phyloP scores from a whole-genome alignment of 2,329 filamentous ascomycete genomes.

The Onygenales sp. region DNA sequence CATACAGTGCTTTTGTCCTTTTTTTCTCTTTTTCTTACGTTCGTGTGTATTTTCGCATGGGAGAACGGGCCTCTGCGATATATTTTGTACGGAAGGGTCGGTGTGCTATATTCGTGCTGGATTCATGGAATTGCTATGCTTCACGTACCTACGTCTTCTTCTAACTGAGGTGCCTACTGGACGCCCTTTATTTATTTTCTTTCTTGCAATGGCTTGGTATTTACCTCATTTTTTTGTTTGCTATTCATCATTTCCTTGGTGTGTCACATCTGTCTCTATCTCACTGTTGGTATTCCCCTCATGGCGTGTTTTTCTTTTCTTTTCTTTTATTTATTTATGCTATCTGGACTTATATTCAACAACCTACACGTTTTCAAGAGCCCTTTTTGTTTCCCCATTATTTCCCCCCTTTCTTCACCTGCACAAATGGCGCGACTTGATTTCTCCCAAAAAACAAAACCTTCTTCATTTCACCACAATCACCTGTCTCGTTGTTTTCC shows the following conservation, averaged over 20 bases:
- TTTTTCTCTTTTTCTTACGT: conserved; percentile 1
- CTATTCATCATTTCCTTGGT: conserved; percentile 1
- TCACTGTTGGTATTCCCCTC: conserved; percentile 5
- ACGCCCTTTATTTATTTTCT: neutral
- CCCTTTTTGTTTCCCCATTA: neutral
- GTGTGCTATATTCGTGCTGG: neutral
- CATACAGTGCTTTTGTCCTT: conserved; percentile 7
- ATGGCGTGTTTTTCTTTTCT: neutral
- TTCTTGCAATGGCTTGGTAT: neutral
- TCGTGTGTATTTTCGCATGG: neutral
- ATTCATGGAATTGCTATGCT: conserved; percentile 8
- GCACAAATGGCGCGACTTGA: neutral
- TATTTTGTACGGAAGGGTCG: neutral
- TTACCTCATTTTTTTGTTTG: conserved; percentile 1
- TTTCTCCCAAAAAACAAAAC: neutral
- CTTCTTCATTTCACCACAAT: no score
- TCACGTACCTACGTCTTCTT: conserved; percentile 2
- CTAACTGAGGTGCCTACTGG: neutral
- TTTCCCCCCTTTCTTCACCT: neutral
- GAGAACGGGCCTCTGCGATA: neutral
- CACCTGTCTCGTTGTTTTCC: neutral
- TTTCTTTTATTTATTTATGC: neutral
- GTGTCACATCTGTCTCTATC: conserved; percentile 3
- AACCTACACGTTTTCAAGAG: neutral
- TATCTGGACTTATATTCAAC: neutral